Evolutionary conservation across 192 early-diverging fungal species (phyloP), one percentile per base, ranked within the genome.

Genomic region (Lobosporangium transversale): DNA sequence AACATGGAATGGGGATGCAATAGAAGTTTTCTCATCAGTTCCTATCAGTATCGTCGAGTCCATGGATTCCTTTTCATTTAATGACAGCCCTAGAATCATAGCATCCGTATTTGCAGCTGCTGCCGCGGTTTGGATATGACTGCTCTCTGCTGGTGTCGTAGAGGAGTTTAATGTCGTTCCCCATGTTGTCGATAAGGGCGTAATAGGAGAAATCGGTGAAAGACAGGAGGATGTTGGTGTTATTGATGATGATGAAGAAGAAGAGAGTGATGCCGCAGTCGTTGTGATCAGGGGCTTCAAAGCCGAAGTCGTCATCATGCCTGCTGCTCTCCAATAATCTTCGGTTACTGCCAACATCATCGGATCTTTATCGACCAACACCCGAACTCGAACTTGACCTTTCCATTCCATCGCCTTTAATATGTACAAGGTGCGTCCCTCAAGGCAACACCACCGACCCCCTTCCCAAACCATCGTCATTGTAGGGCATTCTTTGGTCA

Each of bases 381-480:
- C 73, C 6, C 65, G 63, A 2, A 76, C 73, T 0, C 65, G 51
- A n/a, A 76, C 73, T 30, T 66, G 57, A 5, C 73, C 73, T 20
- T 67, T 50, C 73, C 73, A 76, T 11, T 62, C 53, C 31, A 76
- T 12, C 17, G 64, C 58, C 17, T 62, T 53, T 21, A 76, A 47
- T 66, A 76, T 76, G 37, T 76, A 76, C 58, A 76, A 48, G 11
- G 73, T 62, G 48, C 73, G 63, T 17, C 73, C 73, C 24, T 76
- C 73, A 12, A 76, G 64, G 32, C 73, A 76, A 24, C 73, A 76
- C 73, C 73, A 76, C 26, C 73, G 58, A 8, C 73, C 73, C 11
- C 64, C 58, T 18, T 76, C 73, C 73, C 73, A 76, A 18, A 76
- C 63, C 36, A 76, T 65, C 33, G 73, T 76, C 73, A 76, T 76